These are phyloP conservation scores for Tilletia horrida DNA, from an alignment of 1,284 basidiomycete genomes.

Conservation along the genomic window DNA sequence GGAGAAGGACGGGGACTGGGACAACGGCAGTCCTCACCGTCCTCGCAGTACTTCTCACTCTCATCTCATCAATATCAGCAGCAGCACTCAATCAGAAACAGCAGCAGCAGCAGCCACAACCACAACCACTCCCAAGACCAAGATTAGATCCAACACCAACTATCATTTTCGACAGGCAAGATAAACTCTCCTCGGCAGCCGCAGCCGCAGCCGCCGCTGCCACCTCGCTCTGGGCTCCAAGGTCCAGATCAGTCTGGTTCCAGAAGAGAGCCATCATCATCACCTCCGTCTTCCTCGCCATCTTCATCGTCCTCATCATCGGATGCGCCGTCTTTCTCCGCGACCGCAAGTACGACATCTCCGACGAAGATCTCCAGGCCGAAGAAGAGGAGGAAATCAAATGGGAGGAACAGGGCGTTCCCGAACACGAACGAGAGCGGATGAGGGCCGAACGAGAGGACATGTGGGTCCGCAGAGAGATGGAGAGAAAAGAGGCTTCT, in stretches of 20 bases:
- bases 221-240: slow-evolving; percentile 36
- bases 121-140: neutral
- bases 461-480: slow-evolving; percentile 10
- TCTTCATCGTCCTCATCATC: slow-evolving; percentile 53
- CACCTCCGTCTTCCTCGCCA: slow-evolving; percentile 51
- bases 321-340: slow-evolving; percentile 50
- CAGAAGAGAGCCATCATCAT: slow-evolving; percentile 51
- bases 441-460: slow-evolving; percentile 7
- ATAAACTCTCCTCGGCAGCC: neutral
- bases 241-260: slow-evolving; percentile 43
- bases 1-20: too few relatives aligned
- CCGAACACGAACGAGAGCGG: slow-evolving; percentile 6
- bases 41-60: neutral
- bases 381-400: slow-evolving; percentile 31
- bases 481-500: slow-evolving; percentile 1
- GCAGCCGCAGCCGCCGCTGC: slow-evolving; percentile 2
- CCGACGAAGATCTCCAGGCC: slow-evolving; percentile 22
- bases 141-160: neutral
- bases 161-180: neutral
- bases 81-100: neutral
- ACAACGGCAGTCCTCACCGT: too few relatives aligned
- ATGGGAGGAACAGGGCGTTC: slow-evolving; percentile 12
- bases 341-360: slow-evolving; percentile 32
- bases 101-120: neutral
- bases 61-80: neutral